Conservation (phyloP, 495 filamentous ascomycete genomes). For the Hypoxylon crocopeplum region DNA sequence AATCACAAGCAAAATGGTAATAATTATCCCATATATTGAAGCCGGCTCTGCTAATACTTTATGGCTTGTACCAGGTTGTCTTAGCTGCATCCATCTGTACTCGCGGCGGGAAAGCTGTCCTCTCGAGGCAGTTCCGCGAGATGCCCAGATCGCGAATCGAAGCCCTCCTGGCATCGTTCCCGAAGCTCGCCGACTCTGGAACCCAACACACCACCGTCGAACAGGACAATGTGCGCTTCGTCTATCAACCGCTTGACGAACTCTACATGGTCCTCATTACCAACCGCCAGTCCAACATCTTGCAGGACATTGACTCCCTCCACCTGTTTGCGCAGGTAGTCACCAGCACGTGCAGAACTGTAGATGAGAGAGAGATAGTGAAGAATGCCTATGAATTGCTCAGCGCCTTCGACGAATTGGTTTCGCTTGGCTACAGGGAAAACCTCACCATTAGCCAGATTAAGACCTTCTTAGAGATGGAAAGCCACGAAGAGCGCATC, state of each 20-base stretch:
- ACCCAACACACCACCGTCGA: conserved; percentile 98
- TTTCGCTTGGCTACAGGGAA: conserved; percentile 93
- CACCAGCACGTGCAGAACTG: conserved; percentile 90
- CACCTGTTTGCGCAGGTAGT: conserved; percentile 98
- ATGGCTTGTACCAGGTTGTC: conserved; percentile 73
- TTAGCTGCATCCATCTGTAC: conserved; percentile 99
- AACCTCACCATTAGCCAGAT: conserved; percentile 94
- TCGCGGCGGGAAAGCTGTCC: conserved; percentile 93
- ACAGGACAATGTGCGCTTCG: conserved; percentile 98
- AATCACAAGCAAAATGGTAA: conserved; percentile 36
- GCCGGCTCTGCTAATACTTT: conserved; percentile 18
- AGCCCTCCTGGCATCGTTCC: conserved; percentile 93
- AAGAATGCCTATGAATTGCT: conserved; percentile 95
- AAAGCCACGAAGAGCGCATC: conserved; percentile 97
- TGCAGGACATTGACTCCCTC: conserved; percentile 97
- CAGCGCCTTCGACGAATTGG: conserved; percentile 94
- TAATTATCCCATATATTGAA: conserved; percentile 20
- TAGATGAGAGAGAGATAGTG: conserved; percentile 93
- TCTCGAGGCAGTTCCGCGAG: conserved; percentile 95
- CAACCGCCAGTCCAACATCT: conserved; percentile 98
- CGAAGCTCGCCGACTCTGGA: conserved; percentile 91
- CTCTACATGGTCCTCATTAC: conserved; percentile 99
- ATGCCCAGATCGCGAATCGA: conserved; percentile 96
- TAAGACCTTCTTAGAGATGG: conserved; percentile 99
- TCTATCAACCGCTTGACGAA: conserved; percentile 98